Evolutionary conservation across 2,329 filamentous ascomycete species (phyloP).

Genomic region (Trichoderma sp.): DNA sequence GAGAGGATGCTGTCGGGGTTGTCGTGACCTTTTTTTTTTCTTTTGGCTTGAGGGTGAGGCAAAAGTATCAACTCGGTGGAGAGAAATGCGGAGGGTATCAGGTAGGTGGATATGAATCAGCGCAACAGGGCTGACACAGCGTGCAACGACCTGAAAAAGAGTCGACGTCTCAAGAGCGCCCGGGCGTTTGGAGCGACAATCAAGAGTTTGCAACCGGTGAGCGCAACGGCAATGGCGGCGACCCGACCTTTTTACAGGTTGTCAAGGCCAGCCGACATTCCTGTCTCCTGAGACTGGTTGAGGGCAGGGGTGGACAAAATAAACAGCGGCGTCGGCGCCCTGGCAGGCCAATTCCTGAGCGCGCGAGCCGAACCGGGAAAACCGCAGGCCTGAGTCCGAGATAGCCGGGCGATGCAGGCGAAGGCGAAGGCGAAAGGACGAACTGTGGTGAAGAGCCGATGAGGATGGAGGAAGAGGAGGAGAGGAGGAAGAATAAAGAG

Average conservation of each 20-base stretch:
- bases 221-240: slow-evolving; percentile 6
- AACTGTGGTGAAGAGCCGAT: neutral
- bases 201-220: neutral
- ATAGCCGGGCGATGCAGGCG: slow-evolving; percentile 9
- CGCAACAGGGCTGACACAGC: neutral
- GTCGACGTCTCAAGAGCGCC: neutral
- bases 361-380: neutral
- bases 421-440: neutral
- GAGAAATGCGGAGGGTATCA: slow-evolving; percentile 18
- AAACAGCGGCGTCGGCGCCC: slow-evolving; percentile 15
- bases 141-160: neutral
- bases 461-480: neutral
- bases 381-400: neutral
- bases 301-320: neutral
- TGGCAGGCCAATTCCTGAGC: neutral
- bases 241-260: neutral
- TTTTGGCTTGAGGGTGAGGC: neutral
- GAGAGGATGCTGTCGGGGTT: neutral
- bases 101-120: slow-evolving; percentile 12
- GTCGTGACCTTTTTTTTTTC: neutral
- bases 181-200: neutral
- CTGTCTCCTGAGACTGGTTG: slow-evolving; percentile 21
- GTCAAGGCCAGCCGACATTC: slow-evolving; percentile 13
- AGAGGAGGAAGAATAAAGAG: neutral
- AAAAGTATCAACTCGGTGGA: slow-evolving; percentile 3